A percentile compares a stretch with the other conserved stretches of the same genome.
Conservation (phyloP, 2,329 filamentous ascomycete genomes). For the Ceratocystis variospora region DNA sequence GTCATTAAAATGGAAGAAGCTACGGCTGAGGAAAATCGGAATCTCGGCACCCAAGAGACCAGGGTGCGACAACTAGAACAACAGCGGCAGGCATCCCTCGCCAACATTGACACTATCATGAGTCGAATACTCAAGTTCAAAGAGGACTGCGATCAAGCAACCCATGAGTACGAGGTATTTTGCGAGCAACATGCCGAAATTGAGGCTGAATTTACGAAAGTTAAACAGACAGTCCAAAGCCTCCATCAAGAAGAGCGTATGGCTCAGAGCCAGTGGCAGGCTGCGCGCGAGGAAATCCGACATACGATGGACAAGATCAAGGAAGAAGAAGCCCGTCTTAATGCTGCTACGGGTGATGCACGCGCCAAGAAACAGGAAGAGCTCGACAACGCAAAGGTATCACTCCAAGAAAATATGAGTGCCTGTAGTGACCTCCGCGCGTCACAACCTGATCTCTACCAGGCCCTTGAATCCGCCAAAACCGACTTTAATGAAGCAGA, state of each 20-base stretch:
- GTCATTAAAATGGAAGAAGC: conserved; percentile 60
- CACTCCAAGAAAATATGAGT: conserved; percentile 3
- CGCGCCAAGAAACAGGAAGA: conserved; percentile 50
- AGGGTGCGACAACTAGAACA: background rate
- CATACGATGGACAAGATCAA: conserved; percentile 35
- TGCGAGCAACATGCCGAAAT: conserved; percentile 27
- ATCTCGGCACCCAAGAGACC: background rate
- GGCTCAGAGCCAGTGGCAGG: conserved; percentile 35
- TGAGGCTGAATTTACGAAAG: conserved; percentile 21
- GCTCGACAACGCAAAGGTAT: conserved; percentile 21
- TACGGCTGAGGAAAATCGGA: background rate
- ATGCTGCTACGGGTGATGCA: conserved; percentile 54
- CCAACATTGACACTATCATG: conserved; percentile 7
- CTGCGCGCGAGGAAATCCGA: conserved; percentile 35
- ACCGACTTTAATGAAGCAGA: conserved; percentile 24
- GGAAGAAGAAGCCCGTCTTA: conserved; percentile 47
- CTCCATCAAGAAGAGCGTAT: conserved; percentile 51
- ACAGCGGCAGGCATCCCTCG: background rate
- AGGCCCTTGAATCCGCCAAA: conserved; percentile 10
- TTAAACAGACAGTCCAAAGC: conserved; percentile 36
- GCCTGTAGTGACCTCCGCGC: background rate
- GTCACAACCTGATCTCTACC: conserved; percentile 4
- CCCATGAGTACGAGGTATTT: conserved; percentile 27
- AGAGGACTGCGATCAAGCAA: conserved; percentile 23
- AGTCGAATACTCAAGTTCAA: conserved; percentile 22